phyloP scores from a whole-genome alignment of 495 filamentous ascomycete genomes.

The Chaetomidium leptoderma region DNA sequence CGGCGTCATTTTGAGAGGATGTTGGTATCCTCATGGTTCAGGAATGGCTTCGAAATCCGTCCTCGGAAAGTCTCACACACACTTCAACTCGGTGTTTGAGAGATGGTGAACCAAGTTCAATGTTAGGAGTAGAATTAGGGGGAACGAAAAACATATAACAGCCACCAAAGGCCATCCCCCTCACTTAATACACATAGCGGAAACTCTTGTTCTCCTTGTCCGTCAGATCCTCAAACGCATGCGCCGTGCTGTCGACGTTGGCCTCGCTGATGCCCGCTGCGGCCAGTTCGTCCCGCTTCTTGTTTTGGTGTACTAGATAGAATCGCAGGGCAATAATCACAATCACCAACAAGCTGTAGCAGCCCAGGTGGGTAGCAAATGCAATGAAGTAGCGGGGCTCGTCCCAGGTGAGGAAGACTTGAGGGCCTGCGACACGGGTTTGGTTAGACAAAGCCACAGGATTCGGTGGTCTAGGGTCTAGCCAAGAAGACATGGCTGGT shows the following conservation, averaged over 20 bases:
- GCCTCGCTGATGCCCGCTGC: conserved; percentile 40
- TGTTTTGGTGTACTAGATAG: conserved; percentile 46
- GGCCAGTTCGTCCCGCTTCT: conserved; percentile 43
- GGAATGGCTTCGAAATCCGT: too few species aligned
- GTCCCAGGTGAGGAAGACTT: conserved; percentile 51
- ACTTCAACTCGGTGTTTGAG: too few species aligned
- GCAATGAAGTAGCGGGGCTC: conserved; percentile 50
- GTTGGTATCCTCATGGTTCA: too few species aligned
- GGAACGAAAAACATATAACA: too few species aligned
- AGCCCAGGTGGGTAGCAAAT: conserved; percentile 52
- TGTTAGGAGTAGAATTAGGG: too few species aligned
- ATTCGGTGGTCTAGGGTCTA: too few species aligned
- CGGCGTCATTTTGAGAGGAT: too few species aligned
- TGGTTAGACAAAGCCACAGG: too few species aligned
- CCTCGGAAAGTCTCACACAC: too few species aligned
- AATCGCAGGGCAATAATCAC: conserved; percentile 46
- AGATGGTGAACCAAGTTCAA: too few species aligned
- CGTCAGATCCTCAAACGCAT: conserved; percentile 57
- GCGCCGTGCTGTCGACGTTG: conserved; percentile 40
- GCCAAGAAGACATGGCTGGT: too few species aligned
- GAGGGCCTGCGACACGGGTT: too few species aligned
- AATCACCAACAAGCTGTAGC: conserved; percentile 47
- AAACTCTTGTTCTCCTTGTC: conserved; percentile 56
- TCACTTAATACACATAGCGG: conserved; percentile 40
- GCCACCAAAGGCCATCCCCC: background rate